Evolutionary conservation across 805 yeast species (phyloP), one percentile per base, ranked within the genome.

Genomic region (Pichia scutulata): DNA sequence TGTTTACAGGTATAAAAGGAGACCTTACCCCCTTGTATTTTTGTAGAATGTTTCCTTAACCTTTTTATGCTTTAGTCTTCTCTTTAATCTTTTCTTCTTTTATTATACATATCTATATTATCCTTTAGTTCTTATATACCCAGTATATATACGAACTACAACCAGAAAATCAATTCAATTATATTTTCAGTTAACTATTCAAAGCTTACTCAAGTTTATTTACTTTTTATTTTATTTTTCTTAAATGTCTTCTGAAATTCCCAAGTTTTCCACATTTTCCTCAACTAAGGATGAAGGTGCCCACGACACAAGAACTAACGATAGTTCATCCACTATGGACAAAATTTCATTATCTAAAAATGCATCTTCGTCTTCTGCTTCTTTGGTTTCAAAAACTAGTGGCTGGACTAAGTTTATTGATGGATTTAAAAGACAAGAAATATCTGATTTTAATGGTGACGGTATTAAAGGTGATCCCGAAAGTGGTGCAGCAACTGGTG

Each of bases 391-490:
- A 19, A 14, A 18, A 39, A 39, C 14, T 3, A 19, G 24, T 19
- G 48, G 45, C 16, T 50, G 53, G 53, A 7, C 39, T 18, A 28
- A 36, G 4, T 55, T 58, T 33, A 41, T 48, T 7, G 63, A 63
- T 46, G 50, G 64, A 9, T 64, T 64, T 47, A 62, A 59, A 46
- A 60, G 58, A n/a, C 50, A 46, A 21, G 55, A 56, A 6, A 8
- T 8, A 26, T 13, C 39, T 19, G 44, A 25, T 14, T 5, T 5
- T n/a, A 23, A 43, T 25, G 39, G 41, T 14, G 13, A 18, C 16
- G 36, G 30, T 16, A 19, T 70, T 12, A 73, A 70, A 21, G 60
- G 67, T 16, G 76, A 74, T 59, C 71, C 61, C 56, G 70, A 73
- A 12, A 75, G 37, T 7, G 19, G 73, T 48, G 62, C 70, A 21